Base-by-base conservation (phyloP, 768 basidiomycete genomes). In the Dacryopinax primogenitus region DNA sequence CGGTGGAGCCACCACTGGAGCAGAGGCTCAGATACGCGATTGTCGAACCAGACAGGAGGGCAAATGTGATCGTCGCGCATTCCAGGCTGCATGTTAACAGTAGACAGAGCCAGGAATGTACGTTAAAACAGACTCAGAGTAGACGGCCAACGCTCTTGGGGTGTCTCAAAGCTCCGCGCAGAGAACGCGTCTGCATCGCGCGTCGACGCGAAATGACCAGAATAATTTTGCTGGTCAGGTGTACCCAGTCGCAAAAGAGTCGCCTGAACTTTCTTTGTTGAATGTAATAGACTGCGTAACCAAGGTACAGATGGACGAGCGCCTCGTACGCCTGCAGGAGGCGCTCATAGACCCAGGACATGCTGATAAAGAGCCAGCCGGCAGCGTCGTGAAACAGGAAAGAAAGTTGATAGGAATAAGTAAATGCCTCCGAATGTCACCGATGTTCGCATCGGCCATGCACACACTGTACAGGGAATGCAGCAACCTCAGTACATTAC, bases 401-500 rank as follows among this genome's bases (percentile, higher is more conserved):
- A 4, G 26, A 15, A 15, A 47, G 12, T 21, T 58, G 3, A 28
- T 58, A 58, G 32, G 2, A 13, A 6, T 9, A 39, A 28, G 3
- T 32, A 58, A 58, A 15, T 58, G 51, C 51, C 51, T 58, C 51
- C 51, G 51, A 58, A 39, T 39, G 37, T n/a, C n/a, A n/a, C n/a
- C n/a, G n/a, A n/a, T n/a, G n/a, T n/a, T n/a, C n/a, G n/a, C n/a
- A n/a, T n/a, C n/a, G n/a, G n/a, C n/a, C n/a, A n/a, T n/a, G n/a
- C n/a, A n/a, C n/a, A n/a, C n/a, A n/a, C n/a, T n/a, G n/a, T n/a
- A n/a, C n/a, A n/a, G n/a, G n/a, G n/a, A n/a, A n/a, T n/a, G n/a
- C 41, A 18, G 41, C 41, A 44, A 44, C 41, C 51, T 30, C 51
- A 18, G 30, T 58, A 58, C 51, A 58, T 58, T 58, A 58, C 51